phyloP scores from a whole-genome alignment of 768 basidiomycete genomes.

The Amanita subjunquillea region DNA sequence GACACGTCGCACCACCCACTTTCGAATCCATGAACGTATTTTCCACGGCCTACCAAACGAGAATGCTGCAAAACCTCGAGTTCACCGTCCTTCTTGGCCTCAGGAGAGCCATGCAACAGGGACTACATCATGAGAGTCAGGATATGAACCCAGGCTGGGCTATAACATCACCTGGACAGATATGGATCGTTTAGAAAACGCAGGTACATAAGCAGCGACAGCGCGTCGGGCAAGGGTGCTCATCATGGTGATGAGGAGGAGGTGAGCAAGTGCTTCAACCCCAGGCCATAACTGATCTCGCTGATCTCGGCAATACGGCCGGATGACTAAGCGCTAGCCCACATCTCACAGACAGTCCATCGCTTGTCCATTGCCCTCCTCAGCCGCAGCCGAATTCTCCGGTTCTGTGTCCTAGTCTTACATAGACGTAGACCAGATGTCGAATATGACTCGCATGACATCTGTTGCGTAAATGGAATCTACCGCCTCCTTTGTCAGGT shows the following conservation, averaged over 20 bases:
- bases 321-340: constrained; percentile 25
- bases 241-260: constrained; percentile 17
- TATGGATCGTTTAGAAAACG: constrained; percentile 34
- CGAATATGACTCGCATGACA: neutral
- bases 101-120: constrained; percentile 86
- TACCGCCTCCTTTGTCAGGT: neutral
- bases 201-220: constrained; percentile 10
- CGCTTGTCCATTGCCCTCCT: constrained; percentile 14
- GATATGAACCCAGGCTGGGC: constrained; percentile 10
- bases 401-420: constrained; percentile 6
- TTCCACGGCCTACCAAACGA: constrained; percentile 80
- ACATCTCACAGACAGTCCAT: constrained; percentile 31
- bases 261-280: neutral
- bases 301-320: neutral
- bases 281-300: neutral
- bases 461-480: neutral
- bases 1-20: constrained; percentile 33
- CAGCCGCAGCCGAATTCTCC: constrained; percentile 18
- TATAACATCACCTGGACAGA: constrained; percentile 47
- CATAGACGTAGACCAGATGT: neutral
- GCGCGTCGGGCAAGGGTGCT: constrained; percentile 17
- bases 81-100: constrained; percentile 79
- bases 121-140: constrained; percentile 36
- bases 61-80: constrained; percentile 75
- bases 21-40: constrained; percentile 89